phyloP scores from a whole-genome alignment of 768 basidiomycete genomes.

The Xanthoconium purpureum region DNA sequence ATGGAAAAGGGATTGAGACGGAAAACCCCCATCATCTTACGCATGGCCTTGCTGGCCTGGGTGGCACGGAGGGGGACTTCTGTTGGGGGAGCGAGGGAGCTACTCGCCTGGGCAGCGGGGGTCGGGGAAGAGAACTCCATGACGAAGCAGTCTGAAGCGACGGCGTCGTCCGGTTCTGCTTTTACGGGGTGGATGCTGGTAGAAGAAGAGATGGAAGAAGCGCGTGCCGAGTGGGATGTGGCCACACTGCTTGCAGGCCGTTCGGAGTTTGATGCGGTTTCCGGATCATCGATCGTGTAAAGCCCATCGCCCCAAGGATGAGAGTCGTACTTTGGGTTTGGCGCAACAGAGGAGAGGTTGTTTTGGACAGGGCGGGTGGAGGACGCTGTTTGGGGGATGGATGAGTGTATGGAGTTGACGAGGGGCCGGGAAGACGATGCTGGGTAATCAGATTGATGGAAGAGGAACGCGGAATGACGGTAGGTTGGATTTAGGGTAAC shows the following conservation, averaged over 20 bases:
- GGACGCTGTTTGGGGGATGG: conserved; percentile 10
- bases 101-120: conserved; percentile 33
- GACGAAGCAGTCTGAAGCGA: conserved; percentile 31
- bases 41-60: conserved; percentile 67
- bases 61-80: conserved; percentile 76
- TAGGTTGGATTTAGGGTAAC: conserved; percentile 18
- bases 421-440: conserved; percentile 19
- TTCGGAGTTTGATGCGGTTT: conserved; percentile 34
- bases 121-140: conserved; percentile 34
- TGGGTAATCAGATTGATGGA: conserved; percentile 22
- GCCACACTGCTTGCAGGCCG: conserved; percentile 33
- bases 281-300: conserved; percentile 33
- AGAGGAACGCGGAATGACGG: conserved; percentile 25
- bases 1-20: conserved; percentile 74
- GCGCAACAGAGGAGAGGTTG: conserved; percentile 12
- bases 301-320: conserved; percentile 31
- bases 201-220: conserved; percentile 34
- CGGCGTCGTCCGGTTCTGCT: conserved; percentile 29
- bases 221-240: conserved; percentile 35
- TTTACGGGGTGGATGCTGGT: conserved; percentile 30
- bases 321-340: conserved; percentile 22
- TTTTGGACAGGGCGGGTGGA: conserved; percentile 16
- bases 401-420: conserved; percentile 10
- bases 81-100: conserved; percentile 49
- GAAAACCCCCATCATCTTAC: conserved; percentile 74